Base-by-base conservation (phyloP, 2,329 filamentous ascomycete species). In the Trichoderma breve region DNA sequence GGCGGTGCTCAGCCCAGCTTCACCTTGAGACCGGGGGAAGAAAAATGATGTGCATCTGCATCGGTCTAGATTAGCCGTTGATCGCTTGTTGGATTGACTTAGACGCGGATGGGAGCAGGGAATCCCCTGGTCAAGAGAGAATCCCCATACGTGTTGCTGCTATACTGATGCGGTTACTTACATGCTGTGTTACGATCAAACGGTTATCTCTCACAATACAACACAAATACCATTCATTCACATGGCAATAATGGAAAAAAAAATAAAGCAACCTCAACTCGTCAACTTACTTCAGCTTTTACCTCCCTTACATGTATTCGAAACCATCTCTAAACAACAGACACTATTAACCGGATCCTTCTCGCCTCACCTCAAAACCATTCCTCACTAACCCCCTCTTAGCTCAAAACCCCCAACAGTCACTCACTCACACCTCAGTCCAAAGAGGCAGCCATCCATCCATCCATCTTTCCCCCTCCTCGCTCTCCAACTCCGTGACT, bases 1-100 rank as follows among this genome's bases (percentile, higher is more conserved):
- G 55, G 66, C 66, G 53, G 66, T 70, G 58, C 66, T 70, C 32
- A 32, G 5, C 47, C 47, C 43, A 43, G 65, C 65, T 51, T 26
- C 12, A 39, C 21, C 18, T 34, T 34, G 32, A 34, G 32, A 34
- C 32, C 32, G 32, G 32, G 32, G 28, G 62, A 26, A 12, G 15
- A 28, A n/a, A 14, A 21, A 11, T 53, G 62, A 53, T 51, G 36
- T 53, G 62, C 39, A 51, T 18, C 11, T 61, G 58, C 11, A 39
- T 39, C 30, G 30, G 32, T 8, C 34, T n/a, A 24, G 58, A 62
- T 60, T 21, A 60, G 30, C 30, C n/a, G 26, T 60, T 32, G 28
- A 60, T 60, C 57, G 57, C n/a, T 30, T 30, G 26, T 21, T 32
- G 26, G 57, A 60, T n/a, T 14, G 30, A 32, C 28, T 34, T 60